Evolutionary conservation across 2,329 filamentous ascomycete species (phyloP), one percentile per base, ranked within the genome.

Genomic region (Epichloe sibirici): DNA sequence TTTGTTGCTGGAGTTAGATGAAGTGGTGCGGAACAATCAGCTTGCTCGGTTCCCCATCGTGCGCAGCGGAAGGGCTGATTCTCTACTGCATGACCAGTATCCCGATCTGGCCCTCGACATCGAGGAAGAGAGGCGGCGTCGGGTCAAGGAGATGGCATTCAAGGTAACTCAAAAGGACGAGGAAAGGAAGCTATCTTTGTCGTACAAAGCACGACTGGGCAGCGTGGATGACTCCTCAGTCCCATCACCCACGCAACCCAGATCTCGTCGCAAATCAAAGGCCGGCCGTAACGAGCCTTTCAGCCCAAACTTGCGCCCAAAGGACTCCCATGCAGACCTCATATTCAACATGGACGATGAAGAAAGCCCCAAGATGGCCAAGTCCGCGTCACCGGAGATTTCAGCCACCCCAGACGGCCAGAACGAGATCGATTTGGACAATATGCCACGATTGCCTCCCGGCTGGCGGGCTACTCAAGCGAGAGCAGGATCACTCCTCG

Each of bases 291-390:
- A 82, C 56, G 80, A 81, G 55, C 73, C 76, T 0, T 75, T 78
- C 49, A 88, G 82, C 52, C 88, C 89, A 1, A 74, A 71, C 17
- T 72, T 93, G 45, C 83, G 80, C 51, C 76, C 85, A 1, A 89
- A 82, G 61, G 76, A 76, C 21, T 90, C 86, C 0, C 72, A 77
- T 1, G 76, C 76, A 39, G 90, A 96, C 59, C 75, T 96, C 51
- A 95, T 95, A 66, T 96, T 96, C 63, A 82, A 88, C 58, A 96
- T 96, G 90, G 91, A 95, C 54, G 90, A 94, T 39, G 88, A 90
- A 44, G 76, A 75, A 9, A 57, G 61, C 0, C 61, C 65, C 6
- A 59, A 58, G 1, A 52, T 58, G 7, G 56, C 57, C 28, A 71
- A 66, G 48, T 65, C 68, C 3, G 48, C 51, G 12, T 64, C 63